A percentile compares a stretch with the other conserved stretches of the same genome.
phyloP scores from a whole-genome alignment of 352 stramenopile genomes.

The Phytopythium vexans region DNA sequence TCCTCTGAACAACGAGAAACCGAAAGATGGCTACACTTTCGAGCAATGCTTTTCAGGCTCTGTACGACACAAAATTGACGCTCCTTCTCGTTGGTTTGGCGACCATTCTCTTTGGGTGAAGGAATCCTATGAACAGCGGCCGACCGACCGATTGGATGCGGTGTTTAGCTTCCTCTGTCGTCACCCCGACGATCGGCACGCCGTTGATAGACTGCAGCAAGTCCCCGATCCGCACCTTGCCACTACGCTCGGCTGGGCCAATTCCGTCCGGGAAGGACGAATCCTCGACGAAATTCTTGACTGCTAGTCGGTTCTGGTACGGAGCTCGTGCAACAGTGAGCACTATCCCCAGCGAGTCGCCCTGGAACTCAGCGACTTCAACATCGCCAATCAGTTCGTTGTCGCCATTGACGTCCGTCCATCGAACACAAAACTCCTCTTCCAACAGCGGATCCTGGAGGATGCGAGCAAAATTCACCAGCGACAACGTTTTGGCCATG shows the following conservation, averaged over 20 bases:
- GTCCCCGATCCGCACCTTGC: constrained; percentile 58
- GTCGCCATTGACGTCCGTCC: too few relatives aligned
- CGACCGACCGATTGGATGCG: constrained; percentile 63
- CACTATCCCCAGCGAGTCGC: constrained; percentile 67
- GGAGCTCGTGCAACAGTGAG: constrained; percentile 45
- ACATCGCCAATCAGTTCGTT: constrained; percentile 10
- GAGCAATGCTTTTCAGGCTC: not conserved
- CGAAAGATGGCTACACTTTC: too few relatives aligned
- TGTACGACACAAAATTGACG: not conserved
- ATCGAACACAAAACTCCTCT: too few relatives aligned
- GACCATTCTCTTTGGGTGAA: not conserved
- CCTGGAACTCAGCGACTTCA: constrained; percentile 59
- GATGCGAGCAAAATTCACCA: too few relatives aligned
- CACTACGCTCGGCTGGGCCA: constrained; percentile 61
- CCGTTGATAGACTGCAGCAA: constrained; percentile 82
- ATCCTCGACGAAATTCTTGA: constrained; percentile 73
- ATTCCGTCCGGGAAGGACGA: constrained; percentile 18
- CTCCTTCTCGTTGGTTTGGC: not conserved
- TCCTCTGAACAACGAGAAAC: too few relatives aligned
- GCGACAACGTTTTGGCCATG: too few relatives aligned
- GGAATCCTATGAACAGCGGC: not conserved
- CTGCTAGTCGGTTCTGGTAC: constrained; percentile 45
- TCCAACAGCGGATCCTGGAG: too few relatives aligned
- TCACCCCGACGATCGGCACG: constrained; percentile 60
- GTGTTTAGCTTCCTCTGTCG: constrained; percentile 76